Conservation (phyloP, 2,329 filamentous ascomycete species). For the Salinomyces thailandicus region DNA sequence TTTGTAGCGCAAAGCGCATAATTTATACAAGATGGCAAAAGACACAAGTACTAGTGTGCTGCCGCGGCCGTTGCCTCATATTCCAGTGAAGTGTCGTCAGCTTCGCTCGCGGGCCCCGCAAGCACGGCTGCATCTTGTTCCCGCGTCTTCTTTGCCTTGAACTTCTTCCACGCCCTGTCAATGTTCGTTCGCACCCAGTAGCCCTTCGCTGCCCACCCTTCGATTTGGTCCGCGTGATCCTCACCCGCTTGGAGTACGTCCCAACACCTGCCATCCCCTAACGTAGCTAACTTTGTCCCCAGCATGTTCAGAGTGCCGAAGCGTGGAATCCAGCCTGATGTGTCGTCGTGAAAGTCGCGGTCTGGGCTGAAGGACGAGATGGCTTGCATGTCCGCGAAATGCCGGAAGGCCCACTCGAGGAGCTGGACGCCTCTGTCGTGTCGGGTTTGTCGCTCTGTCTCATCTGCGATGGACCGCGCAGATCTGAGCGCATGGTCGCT, state of each 20-base stretch:
- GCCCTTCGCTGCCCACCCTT: conserved; percentile 20
- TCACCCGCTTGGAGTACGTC: conserved; percentile 25
- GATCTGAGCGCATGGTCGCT: conserved; percentile 10
- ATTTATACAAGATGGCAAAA: no score
- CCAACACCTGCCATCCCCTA: conserved; percentile 24
- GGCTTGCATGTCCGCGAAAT: conserved; percentile 26
- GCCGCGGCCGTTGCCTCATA: no score
- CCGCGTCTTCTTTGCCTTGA: no score
- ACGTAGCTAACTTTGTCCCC: conserved; percentile 16
- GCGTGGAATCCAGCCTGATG: conserved; percentile 19
- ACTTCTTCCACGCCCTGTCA: conserved; percentile 16
- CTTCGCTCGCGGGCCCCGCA: no score
- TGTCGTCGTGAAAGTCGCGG: not conserved
- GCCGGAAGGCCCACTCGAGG: conserved; percentile 22
- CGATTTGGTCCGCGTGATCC: conserved; percentile 17
- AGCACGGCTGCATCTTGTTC: no score
- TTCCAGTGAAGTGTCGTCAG: no score
- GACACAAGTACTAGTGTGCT: no score
- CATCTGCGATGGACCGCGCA: not conserved
- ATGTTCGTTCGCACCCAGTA: conserved; percentile 17
- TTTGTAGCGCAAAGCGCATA: no score
- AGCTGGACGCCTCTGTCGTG: conserved; percentile 14
- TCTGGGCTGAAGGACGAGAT: conserved; percentile 1
- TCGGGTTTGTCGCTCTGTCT: conserved; percentile 1
- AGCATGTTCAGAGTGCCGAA: conserved; percentile 23